A percentile compares a stretch with the other conserved stretches of the same genome.
These are phyloP conservation scores for Cryphonectria carpinicola DNA, from an alignment of 2,329 filamentous ascomycete genomes.

Conservation along the genomic window DNA sequence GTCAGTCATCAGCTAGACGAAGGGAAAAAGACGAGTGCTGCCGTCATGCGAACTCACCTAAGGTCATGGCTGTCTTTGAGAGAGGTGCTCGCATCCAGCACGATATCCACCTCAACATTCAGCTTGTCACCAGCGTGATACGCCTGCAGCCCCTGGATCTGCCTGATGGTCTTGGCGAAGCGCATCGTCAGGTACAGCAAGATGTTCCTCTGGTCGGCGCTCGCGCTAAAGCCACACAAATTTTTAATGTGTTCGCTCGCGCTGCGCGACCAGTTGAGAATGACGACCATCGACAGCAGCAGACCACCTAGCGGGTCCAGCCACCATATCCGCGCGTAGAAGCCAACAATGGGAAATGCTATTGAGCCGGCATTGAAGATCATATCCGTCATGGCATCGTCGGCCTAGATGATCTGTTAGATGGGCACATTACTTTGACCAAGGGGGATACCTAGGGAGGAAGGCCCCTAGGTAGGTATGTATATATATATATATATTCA, in stretches of 20 bases:
- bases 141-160: constrained; percentile 83
- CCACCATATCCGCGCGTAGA: constrained; percentile 80
- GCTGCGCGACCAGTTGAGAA: constrained; percentile 77
- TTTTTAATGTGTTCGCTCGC: constrained; percentile 79
- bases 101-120: constrained; percentile 81
- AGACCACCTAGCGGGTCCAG: constrained; percentile 80
- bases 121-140: constrained; percentile 87
- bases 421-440: too few species aligned
- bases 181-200: constrained; percentile 91
- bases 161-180: constrained; percentile 83
- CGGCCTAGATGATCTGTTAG: constrained; percentile 38
- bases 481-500: too few species aligned
- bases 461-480: too few species aligned
- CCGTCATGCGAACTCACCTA: constrained; percentile 41
- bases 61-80: constrained; percentile 83
- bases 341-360: constrained; percentile 81
- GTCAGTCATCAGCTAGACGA: constrained; percentile 8
- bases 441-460: neutral
- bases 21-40: neutral
- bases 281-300: constrained; percentile 76
- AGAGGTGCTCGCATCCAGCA: constrained; percentile 75
- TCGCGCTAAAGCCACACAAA: constrained; percentile 76
- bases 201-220: constrained; percentile 81
- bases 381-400: constrained; percentile 55
- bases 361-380: constrained; percentile 92